Evolutionary conservation across 2,329 filamentous ascomycete species (phyloP).

Genomic region (Xylariaceae sp.): DNA sequence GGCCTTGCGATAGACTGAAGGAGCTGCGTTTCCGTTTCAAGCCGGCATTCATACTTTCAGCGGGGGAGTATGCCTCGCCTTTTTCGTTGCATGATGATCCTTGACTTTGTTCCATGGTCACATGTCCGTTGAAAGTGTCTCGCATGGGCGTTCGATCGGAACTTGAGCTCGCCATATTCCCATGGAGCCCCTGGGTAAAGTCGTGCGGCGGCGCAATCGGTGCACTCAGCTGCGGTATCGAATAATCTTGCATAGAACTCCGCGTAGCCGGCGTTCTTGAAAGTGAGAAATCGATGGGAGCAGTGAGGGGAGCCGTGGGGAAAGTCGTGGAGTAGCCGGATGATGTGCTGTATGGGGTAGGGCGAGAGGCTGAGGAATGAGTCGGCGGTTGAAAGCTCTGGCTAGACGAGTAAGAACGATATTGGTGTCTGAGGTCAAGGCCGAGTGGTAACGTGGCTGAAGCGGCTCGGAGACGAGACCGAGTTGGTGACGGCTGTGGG

Average conservation of each 20-base stretch:
- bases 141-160: constrained; percentile 40
- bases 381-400: constrained; percentile 30
- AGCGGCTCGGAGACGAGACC: constrained; percentile 46
- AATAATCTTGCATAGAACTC: constrained; percentile 41
- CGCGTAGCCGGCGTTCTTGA: constrained; percentile 39
- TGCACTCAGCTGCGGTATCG: constrained; percentile 50
- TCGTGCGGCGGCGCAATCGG: constrained; percentile 50
- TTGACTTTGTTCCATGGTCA: constrained; percentile 25
- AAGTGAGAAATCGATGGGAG: constrained; percentile 49
- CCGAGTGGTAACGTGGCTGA: constrained; percentile 32
- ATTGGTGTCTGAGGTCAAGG: constrained; percentile 32
- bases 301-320: constrained; percentile 49
- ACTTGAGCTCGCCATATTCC: constrained; percentile 35
- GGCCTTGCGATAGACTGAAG: constrained; percentile 28
- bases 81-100: constrained; percentile 27
- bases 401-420: constrained; percentile 28
- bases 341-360: constrained; percentile 38
- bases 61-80: constrained; percentile 29
- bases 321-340: constrained; percentile 47
- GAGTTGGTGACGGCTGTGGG: constrained; percentile 41
- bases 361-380: constrained; percentile 33
- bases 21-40: constrained; percentile 32
- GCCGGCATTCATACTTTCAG: constrained; percentile 21
- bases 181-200: constrained; percentile 46
- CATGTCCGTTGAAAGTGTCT: constrained; percentile 38